Conservation (phyloP, 768 basidiomycete species). For the Albatrellus ellisii region DNA sequence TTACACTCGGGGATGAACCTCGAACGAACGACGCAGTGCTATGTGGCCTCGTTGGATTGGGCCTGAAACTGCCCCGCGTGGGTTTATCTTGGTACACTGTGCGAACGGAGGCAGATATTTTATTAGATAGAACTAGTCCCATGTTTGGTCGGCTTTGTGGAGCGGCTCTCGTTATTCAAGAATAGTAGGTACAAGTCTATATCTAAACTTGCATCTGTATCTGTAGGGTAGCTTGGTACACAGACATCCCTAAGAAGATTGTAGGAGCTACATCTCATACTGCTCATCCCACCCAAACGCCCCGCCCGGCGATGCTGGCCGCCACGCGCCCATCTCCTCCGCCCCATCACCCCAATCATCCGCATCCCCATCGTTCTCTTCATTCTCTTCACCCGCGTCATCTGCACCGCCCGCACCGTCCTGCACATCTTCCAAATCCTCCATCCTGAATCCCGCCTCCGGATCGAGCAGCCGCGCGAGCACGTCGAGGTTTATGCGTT, state of each 20-base stretch:
- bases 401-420: conserved; percentile 13
- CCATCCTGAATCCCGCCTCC: not conserved
- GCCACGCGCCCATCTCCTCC: conserved; percentile 34
- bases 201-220: too few species aligned
- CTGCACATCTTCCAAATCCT: conserved; percentile 18
- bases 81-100: too few species aligned
- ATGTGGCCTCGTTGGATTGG: too few species aligned
- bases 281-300: conserved; percentile 15
- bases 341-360: conserved; percentile 17
- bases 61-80: too few species aligned
- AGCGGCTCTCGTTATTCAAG: too few species aligned
- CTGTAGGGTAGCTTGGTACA: too few species aligned
- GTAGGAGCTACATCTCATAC: conserved; percentile 16
- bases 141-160: too few species aligned
- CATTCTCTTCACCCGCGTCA: not conserved
- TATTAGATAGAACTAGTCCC: too few species aligned
- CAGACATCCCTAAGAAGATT: conserved; percentile 4
- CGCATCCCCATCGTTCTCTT: not conserved
- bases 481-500: conserved; percentile 44
- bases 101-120: too few species aligned
- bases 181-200: too few species aligned
- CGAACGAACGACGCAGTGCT: too few species aligned
- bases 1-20: too few species aligned
- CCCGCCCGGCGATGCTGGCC: conserved; percentile 25
- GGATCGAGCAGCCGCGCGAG: conserved; percentile 34